phyloP scores from a whole-genome alignment of 495 filamentous ascomycete genomes.

The Podospora tetraspora region DNA sequence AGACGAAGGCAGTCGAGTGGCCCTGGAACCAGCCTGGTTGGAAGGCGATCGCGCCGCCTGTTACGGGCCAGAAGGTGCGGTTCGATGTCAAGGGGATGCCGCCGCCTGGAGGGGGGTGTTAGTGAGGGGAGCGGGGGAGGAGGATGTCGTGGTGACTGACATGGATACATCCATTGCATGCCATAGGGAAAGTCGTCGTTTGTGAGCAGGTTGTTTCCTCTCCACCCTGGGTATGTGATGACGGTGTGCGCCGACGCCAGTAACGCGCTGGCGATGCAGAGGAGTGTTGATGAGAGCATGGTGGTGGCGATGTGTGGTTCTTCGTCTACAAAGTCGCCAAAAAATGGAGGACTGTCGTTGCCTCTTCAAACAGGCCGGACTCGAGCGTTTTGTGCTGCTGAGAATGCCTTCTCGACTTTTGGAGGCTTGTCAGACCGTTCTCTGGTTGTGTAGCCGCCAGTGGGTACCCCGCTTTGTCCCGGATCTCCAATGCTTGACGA shows the following conservation, averaged over 20 bases:
- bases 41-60: conserved; percentile 77
- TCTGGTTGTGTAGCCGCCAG: not conserved
- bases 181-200: conserved; percentile 81
- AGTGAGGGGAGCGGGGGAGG: conserved; percentile 7
- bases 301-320: conserved; percentile 5
- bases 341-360: not conserved
- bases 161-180: conserved; percentile 98
- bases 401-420: not conserved
- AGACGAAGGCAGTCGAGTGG: conserved; percentile 77
- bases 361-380: not conserved
- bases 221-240: conserved; percentile 88
- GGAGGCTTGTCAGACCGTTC: not conserved
- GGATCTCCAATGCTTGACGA: conserved; percentile 17
- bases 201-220: conserved; percentile 85
- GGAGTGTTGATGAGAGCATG: conserved; percentile 48
- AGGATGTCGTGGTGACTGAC: conserved; percentile 48
- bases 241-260: conserved; percentile 73
- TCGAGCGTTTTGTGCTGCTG: not conserved
- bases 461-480: conserved; percentile 17
- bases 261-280: conserved; percentile 45
- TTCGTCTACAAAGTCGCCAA: not conserved
- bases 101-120: conserved; percentile 57
- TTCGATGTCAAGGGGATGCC: conserved; percentile 75
- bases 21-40: conserved; percentile 95
- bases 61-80: conserved; percentile 85